Conservation (phyloP, 1,284 basidiomycete genomes). For the Cryptococcus depauperatus region DNA sequence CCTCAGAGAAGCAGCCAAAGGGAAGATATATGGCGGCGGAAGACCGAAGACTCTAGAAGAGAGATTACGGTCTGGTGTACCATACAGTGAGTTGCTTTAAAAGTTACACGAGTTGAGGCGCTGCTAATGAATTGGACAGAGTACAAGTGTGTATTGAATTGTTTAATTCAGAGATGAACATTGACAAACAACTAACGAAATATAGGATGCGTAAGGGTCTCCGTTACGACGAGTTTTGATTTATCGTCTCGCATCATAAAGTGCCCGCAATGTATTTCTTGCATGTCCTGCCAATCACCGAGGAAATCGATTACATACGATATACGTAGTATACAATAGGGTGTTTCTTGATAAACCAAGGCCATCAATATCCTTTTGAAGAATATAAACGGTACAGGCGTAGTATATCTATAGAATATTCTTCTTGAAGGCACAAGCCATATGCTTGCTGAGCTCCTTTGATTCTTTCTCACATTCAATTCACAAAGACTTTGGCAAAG, state of each 20-base stretch:
- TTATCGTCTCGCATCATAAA: too few relatives aligned
- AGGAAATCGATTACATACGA: too few relatives aligned
- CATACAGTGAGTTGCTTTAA: slow-evolving; percentile 39
- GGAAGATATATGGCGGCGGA: slow-evolving; percentile 16
- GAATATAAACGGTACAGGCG: too few relatives aligned
- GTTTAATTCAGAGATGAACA: neutral
- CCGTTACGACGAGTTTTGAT: slow-evolving; percentile 39
- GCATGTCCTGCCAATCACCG: too few relatives aligned
- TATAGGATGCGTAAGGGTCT: slow-evolving; percentile 37
- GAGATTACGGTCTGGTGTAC: slow-evolving; percentile 35
- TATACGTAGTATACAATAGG: too few relatives aligned
- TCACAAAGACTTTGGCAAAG: neutral
- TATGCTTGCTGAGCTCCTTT: slow-evolving; percentile 9
- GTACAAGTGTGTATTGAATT: slow-evolving; percentile 5
- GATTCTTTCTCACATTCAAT: slow-evolving; percentile 3
- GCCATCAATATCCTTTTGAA: too few relatives aligned
- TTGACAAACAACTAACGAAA: neutral
- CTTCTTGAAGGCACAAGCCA: neutral
- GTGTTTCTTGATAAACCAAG: too few relatives aligned
- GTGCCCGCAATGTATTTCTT: too few relatives aligned
- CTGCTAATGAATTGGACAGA: slow-evolving; percentile 1
- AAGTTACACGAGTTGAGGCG: neutral
- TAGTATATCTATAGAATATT: slow-evolving; percentile 1
- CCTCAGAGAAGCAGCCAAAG: slow-evolving; percentile 15
- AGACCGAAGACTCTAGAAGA: slow-evolving; percentile 29